A percentile compares a stretch with the other conserved stretches of the same genome.
Evolutionary conservation across 2,329 filamentous ascomycete genomes (phyloP).

Genomic region (Trichophyton schoenleinii): DNA sequence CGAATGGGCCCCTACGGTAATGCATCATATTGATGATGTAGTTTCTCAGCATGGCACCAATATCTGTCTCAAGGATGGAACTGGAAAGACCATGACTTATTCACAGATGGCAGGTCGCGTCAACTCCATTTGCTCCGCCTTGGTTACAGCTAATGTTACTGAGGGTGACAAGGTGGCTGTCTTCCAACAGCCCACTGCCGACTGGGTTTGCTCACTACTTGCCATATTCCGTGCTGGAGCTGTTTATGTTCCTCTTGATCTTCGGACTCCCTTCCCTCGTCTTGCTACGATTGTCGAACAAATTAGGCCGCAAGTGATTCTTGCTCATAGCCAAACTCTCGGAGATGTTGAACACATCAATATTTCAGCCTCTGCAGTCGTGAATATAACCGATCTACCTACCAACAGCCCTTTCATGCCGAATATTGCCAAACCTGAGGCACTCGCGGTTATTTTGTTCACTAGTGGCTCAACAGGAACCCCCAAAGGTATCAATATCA

Average conservation of each 20-base stretch:
- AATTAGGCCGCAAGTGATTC: conserved; percentile 20
- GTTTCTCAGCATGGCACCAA: conserved; percentile 11
- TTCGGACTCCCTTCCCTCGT: conserved; percentile 19
- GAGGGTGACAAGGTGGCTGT: conserved; percentile 26
- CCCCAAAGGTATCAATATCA: conserved; percentile 33
- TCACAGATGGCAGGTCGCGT: conserved; percentile 23
- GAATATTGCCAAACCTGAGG: conserved; percentile 18
- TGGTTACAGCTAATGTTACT: conserved; percentile 15
- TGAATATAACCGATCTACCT: conserved; percentile 25
- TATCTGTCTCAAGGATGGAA: conserved; percentile 21
- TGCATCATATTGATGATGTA: conserved; percentile 28
- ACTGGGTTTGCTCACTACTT: conserved; percentile 22
- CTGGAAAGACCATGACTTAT: conserved; percentile 25
- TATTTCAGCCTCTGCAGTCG: background rate
- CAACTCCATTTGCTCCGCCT: conserved; percentile 23
- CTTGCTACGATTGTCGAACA: conserved; percentile 22
- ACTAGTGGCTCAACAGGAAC: conserved; percentile 20
- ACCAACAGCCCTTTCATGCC: background rate
- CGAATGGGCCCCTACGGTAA: conserved; percentile 19
- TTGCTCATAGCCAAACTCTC: conserved; percentile 18
- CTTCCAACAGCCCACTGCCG: conserved; percentile 26
- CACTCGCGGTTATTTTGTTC: conserved; percentile 26
- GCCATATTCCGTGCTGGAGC: conserved; percentile 31
- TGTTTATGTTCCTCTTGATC: conserved; percentile 30
- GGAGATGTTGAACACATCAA: background rate